Evolutionary conservation across 2,329 filamentous ascomycete genomes (phyloP), one percentile per base, ranked within the genome.

Genomic region (Laburnicola sp.): DNA sequence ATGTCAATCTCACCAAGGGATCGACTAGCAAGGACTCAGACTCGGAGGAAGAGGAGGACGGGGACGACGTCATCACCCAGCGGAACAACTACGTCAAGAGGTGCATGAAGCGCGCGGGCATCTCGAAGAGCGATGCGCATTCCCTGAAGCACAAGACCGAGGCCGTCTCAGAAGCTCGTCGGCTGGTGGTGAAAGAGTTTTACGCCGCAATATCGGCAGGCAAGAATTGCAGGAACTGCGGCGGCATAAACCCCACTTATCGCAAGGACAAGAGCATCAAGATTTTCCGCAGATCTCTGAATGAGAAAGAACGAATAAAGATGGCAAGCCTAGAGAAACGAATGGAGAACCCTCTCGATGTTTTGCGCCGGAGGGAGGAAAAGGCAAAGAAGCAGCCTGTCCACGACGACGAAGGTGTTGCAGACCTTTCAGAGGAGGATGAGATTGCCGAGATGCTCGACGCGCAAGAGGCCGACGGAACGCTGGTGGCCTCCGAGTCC

Each of bases 231-330:
- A 78, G 78, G 35, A 84, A 78, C 57, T 88, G 85, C 68, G 58
- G 61, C 34, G 64, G 88, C 26, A 56, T 72, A 31, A 71, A 68
- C 46, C 92, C 91, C 8, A 79, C 80, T 2, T 97, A 90, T 74
- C 86, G 93, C 62, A 97, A 96, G 71, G 93, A 99, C 65, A 83
- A 88, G 37, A 94, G 86, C 64, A 88, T 92, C 68, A 99, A 97
- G 74, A 91, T 99, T 47, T 99, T 97, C 73, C 87, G 93, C 69
- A 94, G 89, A 68, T 79, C 88, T 2, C 76, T 97, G 50, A 83
- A 81, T 40, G 74, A 81, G 40, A 96, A 95, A 71, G 86, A 94
- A 31, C 85, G 86, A 69, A 82, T 85, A 36, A 85, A 87, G 55
- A 96, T 96, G 88, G 81, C 85, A 2, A 84, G 88, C 60, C 73